Evolutionary conservation across 129 eudicot genomes (phyloP).

Genomic region (Scalesia atractyloides): DNA sequence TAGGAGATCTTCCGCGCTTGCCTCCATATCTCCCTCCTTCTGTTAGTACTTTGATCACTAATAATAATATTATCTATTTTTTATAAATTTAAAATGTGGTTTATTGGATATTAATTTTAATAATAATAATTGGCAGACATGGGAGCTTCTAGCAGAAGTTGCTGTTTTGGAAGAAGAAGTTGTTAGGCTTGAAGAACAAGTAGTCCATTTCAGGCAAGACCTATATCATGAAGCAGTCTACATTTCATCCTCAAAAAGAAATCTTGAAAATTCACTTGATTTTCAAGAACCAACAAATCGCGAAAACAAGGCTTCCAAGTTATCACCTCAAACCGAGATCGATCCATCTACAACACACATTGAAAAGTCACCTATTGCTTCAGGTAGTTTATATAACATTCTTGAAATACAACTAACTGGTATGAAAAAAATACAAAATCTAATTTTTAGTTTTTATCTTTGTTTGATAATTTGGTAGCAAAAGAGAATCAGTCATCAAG

Average conservation of each 20-base stretch:
- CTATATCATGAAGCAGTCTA: conserved; percentile 77
- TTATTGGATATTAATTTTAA: neutral
- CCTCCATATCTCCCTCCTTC: conserved; percentile 84
- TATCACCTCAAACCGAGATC: conserved; percentile 45
- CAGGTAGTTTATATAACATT: conserved; percentile 29
- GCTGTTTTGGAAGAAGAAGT: conserved; percentile 99
- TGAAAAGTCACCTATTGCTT: conserved; percentile 23
- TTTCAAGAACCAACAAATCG: conserved; percentile 40
- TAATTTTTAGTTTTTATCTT: neutral
- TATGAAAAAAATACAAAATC: neutral
- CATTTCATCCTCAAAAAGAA: conserved; percentile 66
- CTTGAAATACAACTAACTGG: neutral
- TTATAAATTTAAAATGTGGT: neutral
- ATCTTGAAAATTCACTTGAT: conserved; percentile 56
- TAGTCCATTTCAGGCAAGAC: conserved; percentile 84
- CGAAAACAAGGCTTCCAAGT: conserved; percentile 45
- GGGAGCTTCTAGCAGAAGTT: conserved; percentile 96
- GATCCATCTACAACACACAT: conserved; percentile 35
- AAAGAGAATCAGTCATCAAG: conserved; percentile 56
- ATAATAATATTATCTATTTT: neutral
- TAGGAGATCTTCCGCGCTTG: conserved; percentile 92
- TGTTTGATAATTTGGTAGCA: conserved; percentile 43
- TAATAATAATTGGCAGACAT: conserved; percentile 40
- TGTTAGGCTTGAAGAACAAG: conserved; percentile 88
- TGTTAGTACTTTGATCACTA: conserved; percentile 9